Evolutionary conservation across 192 early-diverging fungal species (phyloP), one percentile per base, ranked within the genome.

Genomic region (Backusella tarrabulga): DNA sequence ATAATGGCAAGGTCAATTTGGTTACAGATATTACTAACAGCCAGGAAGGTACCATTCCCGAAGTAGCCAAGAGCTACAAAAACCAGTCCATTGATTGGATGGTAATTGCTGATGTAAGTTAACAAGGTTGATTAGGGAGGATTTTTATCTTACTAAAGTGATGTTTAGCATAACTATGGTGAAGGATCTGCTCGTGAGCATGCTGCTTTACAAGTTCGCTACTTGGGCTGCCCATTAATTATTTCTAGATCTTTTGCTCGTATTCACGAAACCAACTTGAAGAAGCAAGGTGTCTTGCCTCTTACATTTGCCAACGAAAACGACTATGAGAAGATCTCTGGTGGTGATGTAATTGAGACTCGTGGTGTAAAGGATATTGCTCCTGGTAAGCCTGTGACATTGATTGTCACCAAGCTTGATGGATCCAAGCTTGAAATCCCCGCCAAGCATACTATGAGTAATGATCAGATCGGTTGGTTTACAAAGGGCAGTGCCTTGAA

Each of bases 251-350:
- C 95, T 26, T 99, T 99, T 92, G 98, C 97, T 32, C 95, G 98
- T 78, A 99, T 99, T 87, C 98, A 99, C 80, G 96, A 99, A 83
- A 99, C 97, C 69, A 99, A 99, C 86, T 85, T 99, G 73, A 99
- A 99, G 91, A 99, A 99, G 87, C 98, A 99, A 87, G 98, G 98
- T 74, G 95, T 99, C 36, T 86, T 99, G 54, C 98, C 98, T 67
- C 84, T 99, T 50, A 93, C 93, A 4, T 98, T 99, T 85, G 91
- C 87, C 14, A 87, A 98, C 73, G 93, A 94, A 40, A 82, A 86
- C 6, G 95, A 96, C 75, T 98, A 95, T 87, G 95, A 97, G 67
- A 84, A 81, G 68, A 84, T 96, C 63, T 84, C 88, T 19, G 85
- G 88, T 15, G 87, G 86, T 17, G 91, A 92, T 84, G 85, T 87